These are phyloP conservation scores for Hylodesmum podocarpum DNA, from an alignment of 306 rosid genomes.

Conservation along the genomic window DNA sequence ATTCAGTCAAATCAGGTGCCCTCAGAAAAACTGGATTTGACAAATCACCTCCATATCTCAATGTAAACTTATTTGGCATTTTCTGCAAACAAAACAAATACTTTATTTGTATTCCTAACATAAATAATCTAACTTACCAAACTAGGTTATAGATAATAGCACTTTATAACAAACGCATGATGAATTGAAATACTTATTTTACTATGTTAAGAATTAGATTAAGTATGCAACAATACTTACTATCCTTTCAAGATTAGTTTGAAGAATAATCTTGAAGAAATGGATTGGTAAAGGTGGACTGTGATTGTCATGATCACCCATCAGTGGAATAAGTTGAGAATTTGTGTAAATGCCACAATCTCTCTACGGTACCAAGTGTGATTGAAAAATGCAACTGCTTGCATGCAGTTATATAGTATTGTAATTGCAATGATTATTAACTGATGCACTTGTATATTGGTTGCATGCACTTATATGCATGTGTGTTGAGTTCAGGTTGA, in stretches of 20 bases:
- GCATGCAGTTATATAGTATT: background rate
- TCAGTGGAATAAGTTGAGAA: background rate
- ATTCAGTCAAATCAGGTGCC: conserved; percentile 26
- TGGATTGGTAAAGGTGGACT: background rate
- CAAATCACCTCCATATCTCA: conserved; percentile 19
- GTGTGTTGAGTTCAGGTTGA: too few species aligned
- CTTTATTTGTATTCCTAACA: background rate
- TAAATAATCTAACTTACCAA: background rate
- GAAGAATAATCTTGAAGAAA: conserved; percentile 14
- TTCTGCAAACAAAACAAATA: conserved; percentile 7
- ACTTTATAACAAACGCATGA: too few species aligned
- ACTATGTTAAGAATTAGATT: too few species aligned
- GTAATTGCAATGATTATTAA: too few species aligned
- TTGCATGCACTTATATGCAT: too few species aligned
- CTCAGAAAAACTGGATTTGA: conserved; percentile 25
- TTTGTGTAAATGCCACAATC: background rate
- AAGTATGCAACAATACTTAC: conserved; percentile 2
- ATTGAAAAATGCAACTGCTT: background rate
- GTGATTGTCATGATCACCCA: background rate
- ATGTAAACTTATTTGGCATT: conserved; percentile 18
- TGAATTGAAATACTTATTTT: background rate
- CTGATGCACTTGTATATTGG: too few species aligned
- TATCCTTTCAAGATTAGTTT: background rate
- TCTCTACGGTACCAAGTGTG: too few species aligned
- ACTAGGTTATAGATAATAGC: too few species aligned